Base-by-base conservation (phyloP, 1,284 basidiomycete species). In the Ustilago shanxiensis region DNA sequence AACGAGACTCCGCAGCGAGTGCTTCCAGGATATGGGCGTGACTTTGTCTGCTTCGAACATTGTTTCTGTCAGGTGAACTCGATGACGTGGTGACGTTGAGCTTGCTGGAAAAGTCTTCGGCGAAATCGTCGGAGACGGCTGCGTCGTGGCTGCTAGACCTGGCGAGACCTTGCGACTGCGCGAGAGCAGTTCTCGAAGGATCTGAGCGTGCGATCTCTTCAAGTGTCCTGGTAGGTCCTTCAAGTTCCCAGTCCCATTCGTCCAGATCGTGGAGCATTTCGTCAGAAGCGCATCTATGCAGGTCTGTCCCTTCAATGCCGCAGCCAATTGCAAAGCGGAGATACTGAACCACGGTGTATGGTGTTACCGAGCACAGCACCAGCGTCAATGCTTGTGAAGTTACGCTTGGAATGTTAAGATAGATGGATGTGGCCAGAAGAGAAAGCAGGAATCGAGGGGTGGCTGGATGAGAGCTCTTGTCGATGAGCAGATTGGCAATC, bases 391-490 rank as follows among this genome's bases (percentile, higher is more conserved):
- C 91, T 75, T 93, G 91, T 1, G 92, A 90, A 22, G 93, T 91
- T 29, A 95, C 86, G 13, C 91, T 89, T 0, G 93, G 92, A 26
- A 95, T 92, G 45, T 92, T 92, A 35, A 98, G 91, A 86, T 94
- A 97, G 49, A 93, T 90, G 0, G 93, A 90, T 5, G 94, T 94
- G 0, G 94, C 93, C 31, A 96, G 89, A 18, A 96, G 89, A 6
- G 94, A 95, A 13, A 95, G 89, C 2, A 97, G 89, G 82, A 97
- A 92, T 8, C 91, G 89, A 4, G 95, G 93, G 1, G 92, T 91
- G 0, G 92, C 92, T 0, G 91, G 91, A 64, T 95, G 93, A 86
- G 56, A 74, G 24, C 33, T 52, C 59, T 85, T 82, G 50, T 59
- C 64, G 51, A 73, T 72, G 31, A 66, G 14, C 13, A 65, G 35